phyloP scores from a whole-genome alignment of 495 filamentous ascomycete species.

The Xylaria longipes region DNA sequence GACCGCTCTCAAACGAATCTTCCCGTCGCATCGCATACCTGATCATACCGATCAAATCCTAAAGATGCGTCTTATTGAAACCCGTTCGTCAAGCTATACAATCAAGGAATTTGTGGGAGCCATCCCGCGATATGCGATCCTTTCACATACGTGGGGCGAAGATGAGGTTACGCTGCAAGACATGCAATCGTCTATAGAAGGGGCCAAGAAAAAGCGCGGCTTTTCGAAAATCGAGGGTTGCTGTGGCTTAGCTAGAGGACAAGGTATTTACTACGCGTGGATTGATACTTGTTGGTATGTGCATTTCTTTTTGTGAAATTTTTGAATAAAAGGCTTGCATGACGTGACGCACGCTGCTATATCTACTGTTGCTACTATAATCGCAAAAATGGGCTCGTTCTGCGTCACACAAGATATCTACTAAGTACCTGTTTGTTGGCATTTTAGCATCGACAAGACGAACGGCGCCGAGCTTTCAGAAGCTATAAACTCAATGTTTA shows the following conservation, averaged over 20 bases:
- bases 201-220: not conserved
- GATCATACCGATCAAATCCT: not conserved
- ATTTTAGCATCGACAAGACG: not conserved
- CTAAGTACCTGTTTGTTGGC: not conserved
- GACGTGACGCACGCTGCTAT: no score
- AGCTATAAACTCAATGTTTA: conserved; percentile 5
- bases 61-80: not conserved
- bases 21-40: not conserved
- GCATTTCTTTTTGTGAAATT: not conserved
- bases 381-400: no score
- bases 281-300: not conserved
- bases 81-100: not conserved
- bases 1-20: not conserved
- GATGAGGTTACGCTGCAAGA: conserved; percentile 26
- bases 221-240: not conserved
- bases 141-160: conserved; percentile 28
- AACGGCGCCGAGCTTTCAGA: conserved; percentile 6
- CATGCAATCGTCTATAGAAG: not conserved
- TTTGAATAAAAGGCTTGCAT: not conserved
- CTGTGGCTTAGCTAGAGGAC: not conserved
- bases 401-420: no score
- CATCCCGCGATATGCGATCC: conserved; percentile 17
- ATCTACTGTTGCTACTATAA: no score
- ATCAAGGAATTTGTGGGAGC: not conserved
- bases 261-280: not conserved